These are phyloP conservation scores for Tribonema minus DNA, from an alignment of 108 stramenopile species.

Conservation along the genomic window DNA sequence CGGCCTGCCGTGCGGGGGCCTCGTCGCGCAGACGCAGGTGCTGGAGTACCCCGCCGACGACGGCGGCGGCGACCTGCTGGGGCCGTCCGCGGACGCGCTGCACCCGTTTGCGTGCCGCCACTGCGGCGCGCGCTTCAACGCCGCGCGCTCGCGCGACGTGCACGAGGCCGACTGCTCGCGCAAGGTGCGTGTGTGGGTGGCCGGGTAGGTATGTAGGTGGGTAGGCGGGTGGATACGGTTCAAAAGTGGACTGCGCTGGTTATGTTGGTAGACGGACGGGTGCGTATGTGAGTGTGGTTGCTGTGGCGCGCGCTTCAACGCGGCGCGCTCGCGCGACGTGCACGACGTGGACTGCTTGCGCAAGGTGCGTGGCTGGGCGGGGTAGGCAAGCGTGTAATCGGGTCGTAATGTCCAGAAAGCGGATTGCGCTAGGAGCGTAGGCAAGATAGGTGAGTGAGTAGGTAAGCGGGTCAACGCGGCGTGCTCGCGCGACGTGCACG, in stretches of 20 bases:
- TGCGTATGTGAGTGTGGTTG: not conserved
- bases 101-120: constrained; percentile 8
- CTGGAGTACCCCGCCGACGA: not conserved
- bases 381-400: too few species aligned
- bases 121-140: constrained; percentile 20
- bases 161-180: constrained; percentile 2
- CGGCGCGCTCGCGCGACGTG: not conserved
- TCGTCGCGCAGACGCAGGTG: not conserved
- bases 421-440: too few species aligned
- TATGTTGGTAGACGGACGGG: not conserved
- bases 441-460: too few species aligned
- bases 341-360: constrained; percentile 2
- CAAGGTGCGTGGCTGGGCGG: not conserved
- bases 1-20: not conserved
- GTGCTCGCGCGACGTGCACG: constrained; percentile 3
- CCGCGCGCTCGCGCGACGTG: not conserved
- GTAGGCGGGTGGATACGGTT: too few species aligned
- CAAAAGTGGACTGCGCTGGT: too few species aligned
- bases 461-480: constrained; percentile 6
- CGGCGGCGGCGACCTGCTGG: not conserved
- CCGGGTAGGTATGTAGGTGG: too few species aligned
- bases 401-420: too few species aligned
- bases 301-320: constrained; percentile 19
- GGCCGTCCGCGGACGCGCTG: not conserved
- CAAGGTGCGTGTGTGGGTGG: not conserved